Conservation (phyloP, 2,329 filamentous ascomycete genomes). For the Claviceps pusilla region DNA sequence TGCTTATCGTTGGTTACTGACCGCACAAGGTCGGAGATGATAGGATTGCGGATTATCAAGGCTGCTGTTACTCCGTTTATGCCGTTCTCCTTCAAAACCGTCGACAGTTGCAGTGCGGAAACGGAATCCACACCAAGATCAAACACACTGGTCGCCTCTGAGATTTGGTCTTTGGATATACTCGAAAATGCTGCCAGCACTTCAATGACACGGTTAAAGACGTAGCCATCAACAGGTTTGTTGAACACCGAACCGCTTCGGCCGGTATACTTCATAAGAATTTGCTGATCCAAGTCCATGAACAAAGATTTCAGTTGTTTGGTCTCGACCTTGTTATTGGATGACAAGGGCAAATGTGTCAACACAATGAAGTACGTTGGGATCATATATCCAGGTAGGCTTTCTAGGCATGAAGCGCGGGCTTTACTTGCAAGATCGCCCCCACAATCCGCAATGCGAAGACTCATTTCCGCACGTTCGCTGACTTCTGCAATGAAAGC, state of each 20-base stretch:
- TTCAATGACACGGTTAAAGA: constrained; percentile 33
- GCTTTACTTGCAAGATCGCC: constrained; percentile 30
- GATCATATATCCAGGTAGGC: constrained; percentile 75
- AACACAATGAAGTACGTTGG: constrained; percentile 69
- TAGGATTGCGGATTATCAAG: constrained; percentile 48
- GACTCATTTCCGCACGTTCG: background rate
- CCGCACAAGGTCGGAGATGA: constrained; percentile 31
- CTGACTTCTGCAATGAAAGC: constrained; percentile 44
- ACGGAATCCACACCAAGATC: constrained; percentile 83
- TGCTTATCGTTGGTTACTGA: constrained; percentile 15
- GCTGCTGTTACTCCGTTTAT: constrained; percentile 47
- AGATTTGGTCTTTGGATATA: constrained; percentile 28
- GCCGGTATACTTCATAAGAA: constrained; percentile 42
- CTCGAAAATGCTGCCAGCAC: constrained; percentile 40
- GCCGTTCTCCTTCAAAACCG: constrained; percentile 46
- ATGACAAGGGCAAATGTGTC: constrained; percentile 58
- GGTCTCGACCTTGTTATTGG: constrained; percentile 79
- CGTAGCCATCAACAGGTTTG: constrained; percentile 18
- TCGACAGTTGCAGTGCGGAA: constrained; percentile 57
- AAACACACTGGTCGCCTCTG: constrained; percentile 53
- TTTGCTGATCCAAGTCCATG: constrained; percentile 38
- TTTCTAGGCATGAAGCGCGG: constrained; percentile 49
- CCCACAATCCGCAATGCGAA: constrained; percentile 15
- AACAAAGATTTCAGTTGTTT: constrained; percentile 57
- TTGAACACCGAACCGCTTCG: constrained; percentile 11